A percentile compares a stretch with the other conserved stretches of the same genome.
These are phyloP conservation scores for Saccharomycopsis schoenii DNA, from an alignment of 805 yeast genomes.

Conservation along the genomic window DNA sequence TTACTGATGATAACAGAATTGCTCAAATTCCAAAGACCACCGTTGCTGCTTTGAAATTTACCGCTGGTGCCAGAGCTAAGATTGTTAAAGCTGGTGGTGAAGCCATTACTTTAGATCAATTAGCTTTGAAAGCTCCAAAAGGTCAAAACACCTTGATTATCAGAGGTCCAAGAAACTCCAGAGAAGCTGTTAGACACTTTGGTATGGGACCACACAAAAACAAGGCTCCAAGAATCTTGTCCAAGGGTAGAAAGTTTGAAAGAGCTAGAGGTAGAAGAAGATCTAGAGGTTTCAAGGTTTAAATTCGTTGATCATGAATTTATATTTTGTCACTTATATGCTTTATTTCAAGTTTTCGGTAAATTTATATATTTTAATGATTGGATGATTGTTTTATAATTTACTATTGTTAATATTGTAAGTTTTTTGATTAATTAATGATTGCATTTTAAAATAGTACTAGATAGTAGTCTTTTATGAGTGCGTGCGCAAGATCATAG, in stretches of 20 bases:
- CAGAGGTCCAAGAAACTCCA: slow-evolving; percentile 98
- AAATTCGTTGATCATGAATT: slow-evolving; percentile 27
- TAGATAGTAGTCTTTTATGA: too few relatives aligned
- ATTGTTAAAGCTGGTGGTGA: slow-evolving; percentile 99
- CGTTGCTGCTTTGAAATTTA: slow-evolving; percentile 98
- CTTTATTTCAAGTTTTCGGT: not conserved
- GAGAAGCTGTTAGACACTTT: slow-evolving; percentile 99
- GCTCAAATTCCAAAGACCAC: slow-evolving; percentile 92
- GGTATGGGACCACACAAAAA: slow-evolving; percentile 99
- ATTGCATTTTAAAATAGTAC: too few relatives aligned
- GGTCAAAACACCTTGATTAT: slow-evolving; percentile 97
- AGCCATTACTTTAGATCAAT: slow-evolving; percentile 97
- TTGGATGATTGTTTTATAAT: not conserved
- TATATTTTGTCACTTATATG: not conserved
- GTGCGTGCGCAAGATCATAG: not conserved
- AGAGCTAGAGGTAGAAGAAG: slow-evolving; percentile 99
- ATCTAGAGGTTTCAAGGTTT: slow-evolving; percentile 99
- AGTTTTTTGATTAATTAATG: not conserved
- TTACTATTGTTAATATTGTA: not conserved
- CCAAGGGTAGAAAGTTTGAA: slow-evolving; percentile 99
- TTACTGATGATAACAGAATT: slow-evolving; percentile 95
- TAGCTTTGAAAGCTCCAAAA: slow-evolving; percentile 98
- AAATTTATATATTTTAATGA: not conserved
- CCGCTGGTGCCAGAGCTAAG: slow-evolving; percentile 97
- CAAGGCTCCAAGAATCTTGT: slow-evolving; percentile 97